phyloP scores from a whole-genome alignment of 2,329 filamentous ascomycete genomes.

The Fusarium austroafricanum region DNA sequence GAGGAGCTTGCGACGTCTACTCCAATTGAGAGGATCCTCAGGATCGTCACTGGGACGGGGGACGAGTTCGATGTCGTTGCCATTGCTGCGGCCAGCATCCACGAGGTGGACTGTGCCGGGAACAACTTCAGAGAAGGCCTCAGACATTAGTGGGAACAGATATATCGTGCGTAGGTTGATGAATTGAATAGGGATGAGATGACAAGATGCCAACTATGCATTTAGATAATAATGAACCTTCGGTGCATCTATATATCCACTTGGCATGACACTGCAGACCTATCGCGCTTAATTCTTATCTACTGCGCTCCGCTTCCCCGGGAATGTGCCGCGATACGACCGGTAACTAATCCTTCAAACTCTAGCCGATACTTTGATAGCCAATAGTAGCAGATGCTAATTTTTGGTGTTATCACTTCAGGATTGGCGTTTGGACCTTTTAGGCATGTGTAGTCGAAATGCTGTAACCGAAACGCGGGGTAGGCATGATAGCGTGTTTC shows the following conservation, averaged over 20 bases:
- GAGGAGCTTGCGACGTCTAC: neutral
- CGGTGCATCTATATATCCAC: neutral
- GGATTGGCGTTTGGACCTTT: neutral
- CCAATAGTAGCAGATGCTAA: too few species aligned
- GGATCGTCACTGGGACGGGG: constrained; percentile 4
- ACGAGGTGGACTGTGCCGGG: neutral
- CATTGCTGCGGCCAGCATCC: neutral
- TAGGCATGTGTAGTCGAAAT: neutral
- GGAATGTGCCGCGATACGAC: neutral
- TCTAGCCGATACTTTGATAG: too few species aligned
- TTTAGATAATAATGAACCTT: too few species aligned
- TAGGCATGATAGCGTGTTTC: neutral
- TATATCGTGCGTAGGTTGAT: neutral
- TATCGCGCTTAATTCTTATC: neutral
- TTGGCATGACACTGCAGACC: neutral
- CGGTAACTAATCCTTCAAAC: too few species aligned
- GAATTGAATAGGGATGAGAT: neutral
- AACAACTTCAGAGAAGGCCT: neutral
- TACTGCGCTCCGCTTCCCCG: neutral
- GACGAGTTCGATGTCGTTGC: constrained; percentile 7
- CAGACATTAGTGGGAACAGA: neutral
- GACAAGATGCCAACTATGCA: rapidly evolving
- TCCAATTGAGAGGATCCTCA: constrained; percentile 10
- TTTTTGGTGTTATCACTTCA: neutral
- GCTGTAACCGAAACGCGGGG: neutral